A percentile compares a stretch with the other conserved stretches of the same genome.
These are phyloP conservation scores for Paraconiothyrium brasiliense DNA, from an alignment of 2,329 filamentous ascomycete species.

Conservation along the genomic window DNA sequence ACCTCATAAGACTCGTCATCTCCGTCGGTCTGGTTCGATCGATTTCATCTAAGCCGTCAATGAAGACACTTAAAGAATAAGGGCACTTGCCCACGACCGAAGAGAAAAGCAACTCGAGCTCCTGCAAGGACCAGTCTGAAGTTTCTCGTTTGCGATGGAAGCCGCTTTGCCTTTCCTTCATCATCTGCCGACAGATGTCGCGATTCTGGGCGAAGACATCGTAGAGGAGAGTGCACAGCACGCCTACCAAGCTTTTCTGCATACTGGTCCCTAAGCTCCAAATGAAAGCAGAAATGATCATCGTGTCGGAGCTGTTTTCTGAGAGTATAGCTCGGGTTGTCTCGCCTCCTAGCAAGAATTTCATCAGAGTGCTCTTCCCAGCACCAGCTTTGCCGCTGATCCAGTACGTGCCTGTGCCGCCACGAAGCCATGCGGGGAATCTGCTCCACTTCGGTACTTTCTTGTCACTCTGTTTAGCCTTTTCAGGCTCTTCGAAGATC, in stretches of 20 bases:
- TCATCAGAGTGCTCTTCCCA: conserved; percentile 53
- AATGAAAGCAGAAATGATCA: background rate
- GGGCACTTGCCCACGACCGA: background rate
- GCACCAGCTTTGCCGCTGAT: conserved; percentile 47
- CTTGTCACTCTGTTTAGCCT: background rate
- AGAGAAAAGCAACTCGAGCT: background rate
- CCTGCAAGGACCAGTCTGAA: conserved; percentile 2
- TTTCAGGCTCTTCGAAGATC: conserved; percentile 2
- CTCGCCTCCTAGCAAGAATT: conserved; percentile 24
- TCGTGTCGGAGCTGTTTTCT: background rate
- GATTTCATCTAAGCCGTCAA: conserved; percentile 8
- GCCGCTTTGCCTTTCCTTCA: background rate
- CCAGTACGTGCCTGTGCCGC: conserved; percentile 40
- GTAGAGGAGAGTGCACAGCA: conserved; percentile 7
- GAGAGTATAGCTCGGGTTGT: background rate
- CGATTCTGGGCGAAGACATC: background rate
- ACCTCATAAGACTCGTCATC: background rate
- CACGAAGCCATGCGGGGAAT: conserved; percentile 1
- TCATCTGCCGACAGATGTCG: background rate
- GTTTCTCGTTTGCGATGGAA: background rate
- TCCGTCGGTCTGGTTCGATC: background rate
- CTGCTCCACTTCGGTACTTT: background rate
- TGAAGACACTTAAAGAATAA: background rate
- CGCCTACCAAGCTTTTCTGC: background rate
- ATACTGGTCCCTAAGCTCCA: background rate